These are phyloP conservation scores for Tetraselmis chui DNA, from an alignment of 139 green algal genomes.

Conservation along the genomic window DNA sequence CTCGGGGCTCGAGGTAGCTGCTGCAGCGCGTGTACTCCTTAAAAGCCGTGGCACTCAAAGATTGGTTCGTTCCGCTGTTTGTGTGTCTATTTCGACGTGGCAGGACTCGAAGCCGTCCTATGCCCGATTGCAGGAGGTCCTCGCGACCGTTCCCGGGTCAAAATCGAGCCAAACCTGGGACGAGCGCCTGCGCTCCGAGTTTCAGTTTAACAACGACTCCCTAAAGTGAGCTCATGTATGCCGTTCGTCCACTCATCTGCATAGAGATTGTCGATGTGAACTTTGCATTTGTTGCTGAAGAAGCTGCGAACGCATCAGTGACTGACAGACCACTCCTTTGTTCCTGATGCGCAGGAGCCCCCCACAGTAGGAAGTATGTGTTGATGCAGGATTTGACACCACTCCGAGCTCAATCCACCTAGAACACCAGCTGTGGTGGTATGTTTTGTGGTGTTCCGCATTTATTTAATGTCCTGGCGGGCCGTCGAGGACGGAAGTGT, in stretches of 20 bases:
- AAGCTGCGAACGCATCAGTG: too few species aligned
- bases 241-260: background rate
- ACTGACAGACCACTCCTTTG: too few species aligned
- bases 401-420: too few species aligned
- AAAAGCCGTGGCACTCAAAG: background rate
- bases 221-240: constrained; percentile 23
- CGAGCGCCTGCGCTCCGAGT: constrained; percentile 41
- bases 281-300: background rate
- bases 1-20: background rate
- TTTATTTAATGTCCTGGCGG: too few species aligned
- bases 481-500: too few species aligned
- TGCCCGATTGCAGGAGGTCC: constrained; percentile 48
- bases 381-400: too few species aligned
- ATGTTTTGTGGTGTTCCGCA: too few species aligned
- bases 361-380: too few species aligned
- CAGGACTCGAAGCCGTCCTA: constrained; percentile 39
- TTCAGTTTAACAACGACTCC: constrained; percentile 39
- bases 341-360: too few species aligned
- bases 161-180: constrained; percentile 43
- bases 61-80: background rate
- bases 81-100: background rate
- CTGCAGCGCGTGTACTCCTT: background rate
- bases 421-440: too few species aligned
- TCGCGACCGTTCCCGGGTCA: constrained; percentile 28
- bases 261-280: background rate